These are phyloP conservation scores for Salix udensis DNA, from an alignment of 345 rosid species.

Conservation along the genomic window DNA sequence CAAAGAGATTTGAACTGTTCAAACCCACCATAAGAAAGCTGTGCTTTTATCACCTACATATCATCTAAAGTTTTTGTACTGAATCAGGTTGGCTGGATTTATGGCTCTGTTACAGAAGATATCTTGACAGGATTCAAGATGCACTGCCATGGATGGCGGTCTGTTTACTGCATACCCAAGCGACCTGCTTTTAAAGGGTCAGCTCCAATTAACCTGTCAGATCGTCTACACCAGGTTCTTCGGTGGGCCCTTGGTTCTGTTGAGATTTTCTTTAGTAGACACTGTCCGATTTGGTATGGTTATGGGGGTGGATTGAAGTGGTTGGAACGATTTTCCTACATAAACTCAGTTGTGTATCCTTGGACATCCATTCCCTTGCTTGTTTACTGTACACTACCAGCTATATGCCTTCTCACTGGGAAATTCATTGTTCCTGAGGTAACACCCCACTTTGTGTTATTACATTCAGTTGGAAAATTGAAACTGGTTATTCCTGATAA, in stretches of 20 bases:
- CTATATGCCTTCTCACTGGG: constrained; percentile 89
- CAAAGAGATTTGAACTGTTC: neutral
- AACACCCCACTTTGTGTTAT: constrained; percentile 3
- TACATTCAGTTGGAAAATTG: neutral
- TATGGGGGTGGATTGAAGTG: constrained; percentile 94
- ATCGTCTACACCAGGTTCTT: constrained; percentile 93
- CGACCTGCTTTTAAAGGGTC: constrained; percentile 92
- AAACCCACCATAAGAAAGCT: neutral
- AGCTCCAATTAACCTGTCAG: constrained; percentile 89
- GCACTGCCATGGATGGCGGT: constrained; percentile 99
- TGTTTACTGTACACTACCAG: constrained; percentile 88
- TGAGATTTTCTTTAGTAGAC: constrained; percentile 91
- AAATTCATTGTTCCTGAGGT: constrained; percentile 98
- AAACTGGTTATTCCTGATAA: neutral
- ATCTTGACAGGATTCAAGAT: constrained; percentile 92
- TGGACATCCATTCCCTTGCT: constrained; percentile 86
- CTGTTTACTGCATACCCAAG: constrained; percentile 92
- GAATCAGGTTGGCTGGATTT: constrained; percentile 88
- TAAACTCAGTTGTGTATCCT: constrained; percentile 90
- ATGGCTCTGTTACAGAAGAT: constrained; percentile 94
- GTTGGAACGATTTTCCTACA: constrained; percentile 91
- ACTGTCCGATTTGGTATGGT: constrained; percentile 97
- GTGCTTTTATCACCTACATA: neutral
- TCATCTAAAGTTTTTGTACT: neutral
- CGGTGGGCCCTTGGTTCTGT: constrained; percentile 99